Base-by-base conservation (phyloP, 1,284 basidiomycete species). In the Malassezia dermatis region DNA sequence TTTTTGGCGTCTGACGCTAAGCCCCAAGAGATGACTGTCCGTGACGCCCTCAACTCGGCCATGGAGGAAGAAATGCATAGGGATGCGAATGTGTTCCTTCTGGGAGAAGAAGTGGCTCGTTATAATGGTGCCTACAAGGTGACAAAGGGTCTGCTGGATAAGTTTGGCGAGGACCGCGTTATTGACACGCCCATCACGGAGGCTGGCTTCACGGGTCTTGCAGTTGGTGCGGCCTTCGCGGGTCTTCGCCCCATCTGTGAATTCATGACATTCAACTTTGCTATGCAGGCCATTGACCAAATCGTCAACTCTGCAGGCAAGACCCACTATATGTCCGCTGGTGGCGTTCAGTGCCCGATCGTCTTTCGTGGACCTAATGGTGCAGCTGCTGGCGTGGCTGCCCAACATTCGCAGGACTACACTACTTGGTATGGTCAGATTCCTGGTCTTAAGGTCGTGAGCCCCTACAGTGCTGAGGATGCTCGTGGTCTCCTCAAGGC, bases 241-340 rank as follows among this genome's bases (percentile, higher is more conserved):
- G 94, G 94, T 72, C 83, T 98, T 51, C 83, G 90, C 66, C 94
- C 94, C 59, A 82, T 99, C 71, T 98, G 94, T 82, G 94, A 99
- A 81, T 99, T 99, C 81, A 99, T 94, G 89, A 94, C 89, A 10
- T 93, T 89, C 66, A 74, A 74, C 65, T 64, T 65, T 54, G 63
- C 61, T 53, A 72, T 69, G 75, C 78, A 83, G 79, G 90, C 93
- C 61, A 98, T 99, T 75, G 94, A 99, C 79, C 94, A 99, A 77
- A 96, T 99, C 65, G 88, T 99, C 78, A 99, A 99, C 83, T 96
- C 91, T n/a, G 94, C 87, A 58, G 94, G 88, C 66, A 99, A 98
- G 82, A 98, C 94, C 11, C 90, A 95, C 79, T 99, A 99, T 83
- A 99, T 99, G 94, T 96, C 91, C 42, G 94, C 91, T 61, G 94